Base-by-base conservation (phyloP, 1,284 basidiomycete genomes). In the Vanrija sp. region DNA sequence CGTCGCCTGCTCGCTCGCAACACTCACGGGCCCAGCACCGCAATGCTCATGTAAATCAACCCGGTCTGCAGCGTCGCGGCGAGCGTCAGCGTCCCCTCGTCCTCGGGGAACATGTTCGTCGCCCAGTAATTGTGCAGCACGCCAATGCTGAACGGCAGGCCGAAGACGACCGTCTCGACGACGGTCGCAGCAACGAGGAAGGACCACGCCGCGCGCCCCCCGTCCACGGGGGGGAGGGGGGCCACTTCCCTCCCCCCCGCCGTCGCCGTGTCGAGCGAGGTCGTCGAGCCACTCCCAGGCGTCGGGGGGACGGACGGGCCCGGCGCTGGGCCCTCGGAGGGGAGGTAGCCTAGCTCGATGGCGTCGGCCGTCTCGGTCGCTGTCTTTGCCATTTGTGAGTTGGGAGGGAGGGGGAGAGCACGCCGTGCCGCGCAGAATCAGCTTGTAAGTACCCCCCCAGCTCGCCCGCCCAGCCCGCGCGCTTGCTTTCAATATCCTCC, bases 121-220 rank as follows among this genome's bases (percentile, higher is more conserved):
- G 66, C 9, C 73, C 73, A 75, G 52, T 74, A 76, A 36, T 63
- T 61, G 53, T 72, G 69, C 38, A 75, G 61, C 20, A 75, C 64
- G 56, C 73, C 73, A 38, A 73, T 64, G 24, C 65, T 62, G 53
- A 68, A 74, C 14, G 69, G 71, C n/a, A 76, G 48, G 1, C 75
- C 75, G 67, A 71, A 77, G 6, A 75, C 64, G 3, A 71, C 49
- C 5, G 64, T 59, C 59, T 77, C 75, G 24, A 71, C 63, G 6
- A 64, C 45, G 2, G 71, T 72, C 0, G 73, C 73, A 0, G 59
- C 71, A 2, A 66, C 41, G 7, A 76, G 62, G 60, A 75, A 77
- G 0, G 60, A 31, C 73, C 72, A 76, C 4, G 75, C 75, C 0
- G 66, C 55, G 5, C 44, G 38, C 0, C 76, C 76, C 1, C 61